phyloP scores from a whole-genome alignment of 345 rosid genomes.

The Viola odorata region DNA sequence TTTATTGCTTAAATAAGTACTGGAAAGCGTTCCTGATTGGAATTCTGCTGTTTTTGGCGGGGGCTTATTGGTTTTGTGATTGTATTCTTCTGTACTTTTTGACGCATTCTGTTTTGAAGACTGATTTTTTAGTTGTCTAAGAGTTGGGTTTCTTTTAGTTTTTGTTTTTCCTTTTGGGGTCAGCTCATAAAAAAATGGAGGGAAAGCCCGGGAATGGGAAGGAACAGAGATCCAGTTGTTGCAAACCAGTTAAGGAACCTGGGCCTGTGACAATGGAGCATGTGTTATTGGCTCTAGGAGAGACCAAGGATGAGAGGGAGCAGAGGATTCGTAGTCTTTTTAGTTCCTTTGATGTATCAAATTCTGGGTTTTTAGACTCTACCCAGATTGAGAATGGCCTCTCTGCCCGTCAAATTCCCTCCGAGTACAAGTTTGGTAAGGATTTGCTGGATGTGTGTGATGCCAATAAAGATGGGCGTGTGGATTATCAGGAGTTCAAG shows the following conservation, averaged over 20 bases:
- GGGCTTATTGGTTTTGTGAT: too few species aligned
- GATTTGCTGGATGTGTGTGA: slow-evolving; percentile 77
- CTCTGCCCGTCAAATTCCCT: slow-evolving; percentile 68
- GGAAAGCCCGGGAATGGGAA: not conserved
- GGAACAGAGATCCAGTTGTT: not conserved
- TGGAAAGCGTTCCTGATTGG: not conserved
- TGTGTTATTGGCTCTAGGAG: slow-evolving; percentile 66
- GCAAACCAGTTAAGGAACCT: slow-evolving; percentile 42
- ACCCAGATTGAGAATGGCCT: slow-evolving; percentile 78
- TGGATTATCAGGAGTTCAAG: slow-evolving; percentile 78
- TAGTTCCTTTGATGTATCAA: slow-evolving; percentile 57
- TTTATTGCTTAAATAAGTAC: too few species aligned
- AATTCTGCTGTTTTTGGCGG: not conserved
- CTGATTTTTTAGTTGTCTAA: too few species aligned
- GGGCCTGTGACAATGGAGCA: slow-evolving; percentile 69
- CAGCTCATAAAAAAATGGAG: not conserved
- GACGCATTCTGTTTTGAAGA: not conserved
- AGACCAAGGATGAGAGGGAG: slow-evolving; percentile 84
- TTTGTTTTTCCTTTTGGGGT: too few species aligned
- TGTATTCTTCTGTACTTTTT: not conserved
- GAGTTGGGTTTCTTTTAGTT: too few species aligned
- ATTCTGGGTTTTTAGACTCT: slow-evolving; percentile 62
- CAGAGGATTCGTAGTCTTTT: slow-evolving; percentile 58
- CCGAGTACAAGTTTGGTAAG: slow-evolving; percentile 68
- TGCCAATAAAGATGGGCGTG: slow-evolving; percentile 76